Evolutionary conservation across 2,329 filamentous ascomycete species (phyloP).

Genomic region (Paecilomyces formosus): DNA sequence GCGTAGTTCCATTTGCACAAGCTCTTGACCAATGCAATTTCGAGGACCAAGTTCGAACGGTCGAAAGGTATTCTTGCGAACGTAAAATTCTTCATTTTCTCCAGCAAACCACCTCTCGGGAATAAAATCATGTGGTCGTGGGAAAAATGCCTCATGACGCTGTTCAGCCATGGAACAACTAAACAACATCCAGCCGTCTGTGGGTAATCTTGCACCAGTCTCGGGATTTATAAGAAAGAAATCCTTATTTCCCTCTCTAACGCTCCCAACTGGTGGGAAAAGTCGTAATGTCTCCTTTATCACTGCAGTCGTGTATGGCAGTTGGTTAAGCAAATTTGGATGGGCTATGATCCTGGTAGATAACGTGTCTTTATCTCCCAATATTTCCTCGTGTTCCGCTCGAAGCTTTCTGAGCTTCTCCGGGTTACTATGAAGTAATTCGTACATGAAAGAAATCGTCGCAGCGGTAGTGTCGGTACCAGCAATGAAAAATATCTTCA

Average conservation of each 20-base stretch:
- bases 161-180: no score
- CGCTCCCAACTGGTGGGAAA: conserved; percentile 34
- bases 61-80: conserved; percentile 33
- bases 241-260: neutral
- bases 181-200: neutral
- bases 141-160: neutral
- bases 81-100: neutral
- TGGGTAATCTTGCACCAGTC: neutral
- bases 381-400: conserved; percentile 46
- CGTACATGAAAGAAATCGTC: conserved; percentile 25
- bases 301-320: conserved; percentile 47
- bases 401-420: conserved; percentile 28
- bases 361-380: conserved; percentile 36
- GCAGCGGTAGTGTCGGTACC: conserved; percentile 20
- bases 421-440: conserved; percentile 31
- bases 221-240: neutral
- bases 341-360: conserved; percentile 33
- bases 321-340: conserved; percentile 42
- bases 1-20: conserved; percentile 38
- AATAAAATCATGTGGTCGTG: conserved; percentile 2
- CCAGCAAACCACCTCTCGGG: neutral
- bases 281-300: conserved; percentile 50
- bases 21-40: conserved; percentile 43
- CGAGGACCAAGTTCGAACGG: conserved; percentile 43
- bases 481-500: conserved; percentile 20